These are phyloP conservation scores for Globisporangium orthogonon DNA, from an alignment of 352 stramenopile species.

Conservation along the genomic window DNA sequence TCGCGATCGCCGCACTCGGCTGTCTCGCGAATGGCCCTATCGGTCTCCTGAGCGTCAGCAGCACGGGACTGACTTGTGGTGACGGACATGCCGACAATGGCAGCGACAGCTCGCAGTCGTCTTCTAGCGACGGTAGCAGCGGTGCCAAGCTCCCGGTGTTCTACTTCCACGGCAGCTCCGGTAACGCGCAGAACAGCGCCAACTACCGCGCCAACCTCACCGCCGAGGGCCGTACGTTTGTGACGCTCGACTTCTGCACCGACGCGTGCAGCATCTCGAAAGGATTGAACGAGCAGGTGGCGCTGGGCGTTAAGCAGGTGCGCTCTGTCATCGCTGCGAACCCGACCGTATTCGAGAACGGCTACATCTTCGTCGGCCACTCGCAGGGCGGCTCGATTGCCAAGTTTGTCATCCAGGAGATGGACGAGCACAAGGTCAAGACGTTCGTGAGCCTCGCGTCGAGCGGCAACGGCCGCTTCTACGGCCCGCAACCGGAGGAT, in stretches of 20 bases:
- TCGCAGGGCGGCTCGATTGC: conserved; percentile 41
- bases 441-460: conserved; percentile 38
- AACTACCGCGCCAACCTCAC: conserved; percentile 17
- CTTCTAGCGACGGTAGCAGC: not conserved
- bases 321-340: conserved; percentile 11
- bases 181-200: not conserved
- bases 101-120: not conserved
- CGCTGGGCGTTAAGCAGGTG: conserved; percentile 32
- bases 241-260: conserved; percentile 21
- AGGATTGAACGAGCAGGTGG: conserved; percentile 25
- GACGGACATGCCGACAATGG: not conserved
- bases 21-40: not conserved
- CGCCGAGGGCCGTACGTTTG: conserved; percentile 13
- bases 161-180: conserved; percentile 24
- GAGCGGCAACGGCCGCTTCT: conserved; percentile 38
- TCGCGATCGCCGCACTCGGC: not conserved
- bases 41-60: not conserved
- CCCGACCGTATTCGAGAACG: conserved; percentile 18
- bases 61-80: not conserved
- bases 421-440: conserved; percentile 50
- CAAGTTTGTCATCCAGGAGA: conserved; percentile 39
- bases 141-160: conserved; percentile 18
- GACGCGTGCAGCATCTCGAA: conserved; percentile 4
- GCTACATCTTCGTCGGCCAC: conserved; percentile 43
- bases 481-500: conserved; percentile 28